These are phyloP conservation scores for Ganoderma multipileum DNA, from an alignment of 1,284 basidiomycete species.

Conservation along the genomic window DNA sequence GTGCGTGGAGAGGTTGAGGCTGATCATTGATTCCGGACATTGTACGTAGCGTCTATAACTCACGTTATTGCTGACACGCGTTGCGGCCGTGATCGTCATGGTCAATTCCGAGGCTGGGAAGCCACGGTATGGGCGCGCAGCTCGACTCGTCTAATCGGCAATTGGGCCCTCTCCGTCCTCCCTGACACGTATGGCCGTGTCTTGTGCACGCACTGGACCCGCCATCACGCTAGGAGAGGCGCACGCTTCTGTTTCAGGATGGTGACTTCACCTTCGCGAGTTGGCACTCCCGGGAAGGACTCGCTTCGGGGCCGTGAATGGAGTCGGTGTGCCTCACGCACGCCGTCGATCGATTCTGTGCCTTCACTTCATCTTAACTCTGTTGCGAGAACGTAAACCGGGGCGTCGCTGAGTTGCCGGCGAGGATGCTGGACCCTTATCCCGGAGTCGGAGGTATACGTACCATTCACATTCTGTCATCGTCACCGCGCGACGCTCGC, in stretches of 20 bases:
- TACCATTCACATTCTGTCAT: neutral
- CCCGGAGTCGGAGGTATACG: neutral
- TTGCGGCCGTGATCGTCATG: neutral
- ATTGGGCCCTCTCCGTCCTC: neutral
- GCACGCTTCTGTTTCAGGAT: neutral
- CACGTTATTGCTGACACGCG: neutral
- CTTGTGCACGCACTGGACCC: neutral
- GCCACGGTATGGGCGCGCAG: neutral
- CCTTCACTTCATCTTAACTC: slow-evolving; percentile 4
- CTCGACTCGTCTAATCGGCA: neutral
- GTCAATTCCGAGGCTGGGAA: neutral
- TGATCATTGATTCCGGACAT: neutral
- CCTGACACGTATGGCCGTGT: neutral
- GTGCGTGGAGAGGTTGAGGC: neutral
- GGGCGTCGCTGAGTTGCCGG: slow-evolving; percentile 6
- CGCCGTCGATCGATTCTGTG: slow-evolving; percentile 2
- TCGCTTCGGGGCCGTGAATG: neutral
- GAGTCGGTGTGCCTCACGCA: neutral
- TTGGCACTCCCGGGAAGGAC: neutral
- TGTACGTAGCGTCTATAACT: neutral
- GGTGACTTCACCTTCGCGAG: neutral
- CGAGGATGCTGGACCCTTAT: neutral
- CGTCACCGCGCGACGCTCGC: neutral
- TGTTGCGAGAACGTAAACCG: neutral
- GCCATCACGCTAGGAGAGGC: neutral